Conservation (phyloP, 352 stramenopile genomes). For the Lagenidium sp. region DNA sequence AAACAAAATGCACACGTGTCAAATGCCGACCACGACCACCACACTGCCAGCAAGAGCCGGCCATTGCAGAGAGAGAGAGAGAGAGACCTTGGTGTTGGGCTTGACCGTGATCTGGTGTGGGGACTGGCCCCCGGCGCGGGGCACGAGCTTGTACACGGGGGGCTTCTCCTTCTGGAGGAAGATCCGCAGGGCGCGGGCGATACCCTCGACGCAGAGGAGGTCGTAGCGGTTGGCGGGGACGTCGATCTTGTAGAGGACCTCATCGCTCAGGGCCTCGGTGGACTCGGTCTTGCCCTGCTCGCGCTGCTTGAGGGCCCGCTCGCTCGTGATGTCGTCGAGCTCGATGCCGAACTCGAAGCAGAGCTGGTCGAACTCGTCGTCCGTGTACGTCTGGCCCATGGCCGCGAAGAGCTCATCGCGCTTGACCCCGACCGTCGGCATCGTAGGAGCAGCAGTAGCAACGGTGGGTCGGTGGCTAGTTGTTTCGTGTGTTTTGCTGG, state of each 20-base stretch:
- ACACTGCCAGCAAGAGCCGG: too few relatives aligned
- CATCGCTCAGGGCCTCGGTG: constrained; percentile 54
- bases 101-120: constrained; percentile 86
- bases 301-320: constrained; percentile 81
- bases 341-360: constrained; percentile 99
- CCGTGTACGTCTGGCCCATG: constrained; percentile 95
- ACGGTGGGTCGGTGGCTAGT: too few relatives aligned
- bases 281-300: constrained; percentile 65
- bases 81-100: constrained; percentile 81
- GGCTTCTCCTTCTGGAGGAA: constrained; percentile 95
- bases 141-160: constrained; percentile 77
- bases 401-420: constrained; percentile 96
- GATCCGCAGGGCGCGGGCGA: constrained; percentile 93
- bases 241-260: constrained; percentile 99
- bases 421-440: constrained; percentile 98
- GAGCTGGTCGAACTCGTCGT: constrained; percentile 99
- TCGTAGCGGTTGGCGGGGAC: constrained; percentile 99
- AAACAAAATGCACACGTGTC: too few relatives aligned
- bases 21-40: too few relatives aligned
- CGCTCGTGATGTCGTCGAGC: constrained; percentile 88
- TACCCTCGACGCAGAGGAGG: constrained; percentile 98
- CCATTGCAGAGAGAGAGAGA: too few relatives aligned
- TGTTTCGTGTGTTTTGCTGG: too few relatives aligned
- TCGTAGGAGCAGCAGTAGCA: constrained; percentile 34
- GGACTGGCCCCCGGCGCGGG: constrained; percentile 23